These are phyloP conservation scores for Microbotryomycetes sp. DNA, from an alignment of 1,284 basidiomycete species.

Conservation along the genomic window DNA sequence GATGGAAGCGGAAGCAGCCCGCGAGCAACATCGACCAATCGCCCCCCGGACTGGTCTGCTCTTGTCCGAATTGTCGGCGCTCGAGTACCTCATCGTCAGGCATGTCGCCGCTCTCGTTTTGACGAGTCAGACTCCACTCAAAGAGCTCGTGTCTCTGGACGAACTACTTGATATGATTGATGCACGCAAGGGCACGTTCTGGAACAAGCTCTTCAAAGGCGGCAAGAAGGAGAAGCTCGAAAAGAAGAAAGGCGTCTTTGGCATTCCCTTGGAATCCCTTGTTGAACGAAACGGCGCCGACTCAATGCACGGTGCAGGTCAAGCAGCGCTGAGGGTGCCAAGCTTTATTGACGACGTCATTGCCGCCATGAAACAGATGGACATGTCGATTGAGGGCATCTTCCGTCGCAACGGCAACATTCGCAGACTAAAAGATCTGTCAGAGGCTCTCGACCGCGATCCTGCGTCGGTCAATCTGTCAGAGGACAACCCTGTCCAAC, in stretches of 20 bases:
- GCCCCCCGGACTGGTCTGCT: constrained; percentile 55
- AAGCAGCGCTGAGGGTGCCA: constrained; percentile 76
- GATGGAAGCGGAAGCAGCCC: constrained; percentile 75
- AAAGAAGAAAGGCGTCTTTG: constrained; percentile 82
- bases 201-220: constrained; percentile 94
- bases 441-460: constrained; percentile 90
- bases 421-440: constrained; percentile 78
- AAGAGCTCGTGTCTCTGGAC: constrained; percentile 52
- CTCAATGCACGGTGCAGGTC: constrained; percentile 82
- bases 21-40: constrained; percentile 66
- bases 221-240: constrained; percentile 67
- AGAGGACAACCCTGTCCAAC: constrained; percentile 93
- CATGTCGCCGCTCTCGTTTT: constrained; percentile 82
- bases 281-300: constrained; percentile 95
- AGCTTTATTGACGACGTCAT: constrained; percentile 98
- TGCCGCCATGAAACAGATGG: constrained; percentile 98
- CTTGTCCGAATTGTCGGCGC: constrained; percentile 72
- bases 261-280: constrained; percentile 84
- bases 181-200: constrained; percentile 87
- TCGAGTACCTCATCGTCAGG: constrained; percentile 86
- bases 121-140: constrained; percentile 51
- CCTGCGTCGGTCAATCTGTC: constrained; percentile 80
- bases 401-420: constrained; percentile 99
- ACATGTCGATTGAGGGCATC: constrained; percentile 98
- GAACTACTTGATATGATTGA: constrained; percentile 92